Conservation (phyloP, 1,139 yeast species). For the Meyerozyma carpophila region DNA sequence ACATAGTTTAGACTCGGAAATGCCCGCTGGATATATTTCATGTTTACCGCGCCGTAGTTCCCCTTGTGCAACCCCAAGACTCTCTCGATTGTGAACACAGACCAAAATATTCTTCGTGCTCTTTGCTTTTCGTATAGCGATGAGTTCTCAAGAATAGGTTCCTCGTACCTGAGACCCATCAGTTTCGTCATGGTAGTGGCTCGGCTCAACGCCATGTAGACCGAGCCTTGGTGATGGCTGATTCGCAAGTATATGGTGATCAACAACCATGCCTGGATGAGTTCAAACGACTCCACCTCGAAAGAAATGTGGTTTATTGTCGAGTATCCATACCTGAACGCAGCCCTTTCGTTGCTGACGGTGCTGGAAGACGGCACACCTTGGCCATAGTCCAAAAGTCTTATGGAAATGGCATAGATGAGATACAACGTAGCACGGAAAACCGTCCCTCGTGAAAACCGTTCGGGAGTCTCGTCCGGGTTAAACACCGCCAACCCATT, state of each 20-base stretch:
- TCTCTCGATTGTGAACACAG: conserved; percentile 52
- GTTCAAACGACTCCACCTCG: conserved; percentile 65
- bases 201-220: conserved; percentile 47
- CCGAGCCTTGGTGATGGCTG: conserved; percentile 53
- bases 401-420: conserved; percentile 46
- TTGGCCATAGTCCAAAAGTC: conserved; percentile 47
- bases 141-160: conserved; percentile 16
- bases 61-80: conserved; percentile 54
- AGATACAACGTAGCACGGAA: conserved; percentile 50
- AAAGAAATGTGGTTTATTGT: conserved; percentile 48
- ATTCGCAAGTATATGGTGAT: conserved; percentile 50
- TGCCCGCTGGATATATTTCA: conserved; percentile 25
- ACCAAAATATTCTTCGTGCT: conserved; percentile 53
- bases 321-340: conserved; percentile 47
- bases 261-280: conserved; percentile 61
- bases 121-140: conserved; percentile 46
- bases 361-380: conserved; percentile 25
- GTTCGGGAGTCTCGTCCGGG: conserved; percentile 2
- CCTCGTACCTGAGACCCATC: conserved; percentile 44
- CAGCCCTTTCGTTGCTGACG: conserved; percentile 42
- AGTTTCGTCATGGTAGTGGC: conserved; percentile 52
- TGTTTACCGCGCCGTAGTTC: conserved; percentile 38
- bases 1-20: conserved; percentile 31
- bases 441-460: conserved; percentile 32
- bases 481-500: conserved; percentile 10